Evolutionary conservation across 129 eudicot species (phyloP).

Genomic region (Artemisia tridentata): DNA sequence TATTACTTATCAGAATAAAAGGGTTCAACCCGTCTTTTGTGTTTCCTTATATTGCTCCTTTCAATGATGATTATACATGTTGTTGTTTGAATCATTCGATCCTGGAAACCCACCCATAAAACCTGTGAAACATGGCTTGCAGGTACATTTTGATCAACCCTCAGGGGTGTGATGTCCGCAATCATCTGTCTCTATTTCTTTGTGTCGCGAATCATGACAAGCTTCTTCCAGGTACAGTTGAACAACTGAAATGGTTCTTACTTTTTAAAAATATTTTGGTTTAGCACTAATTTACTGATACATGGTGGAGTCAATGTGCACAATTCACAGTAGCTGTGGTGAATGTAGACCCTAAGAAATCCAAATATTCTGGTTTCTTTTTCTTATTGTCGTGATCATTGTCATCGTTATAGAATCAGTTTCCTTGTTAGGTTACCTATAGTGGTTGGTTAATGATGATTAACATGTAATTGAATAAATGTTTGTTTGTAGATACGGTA

Average conservation of each 20-base stretch:
- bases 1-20: too few relatives aligned
- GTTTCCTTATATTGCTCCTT: too few relatives aligned
- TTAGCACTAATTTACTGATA: not conserved
- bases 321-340: slow-evolving; percentile 91
- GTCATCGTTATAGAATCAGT: not conserved
- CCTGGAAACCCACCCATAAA: too few relatives aligned
- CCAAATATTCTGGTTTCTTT: slow-evolving; percentile 71
- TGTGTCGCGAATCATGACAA: slow-evolving; percentile 89
- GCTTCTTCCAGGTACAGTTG: slow-evolving; percentile 75
- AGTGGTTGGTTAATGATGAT: not conserved
- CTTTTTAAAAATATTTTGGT: too few relatives aligned
- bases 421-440: not conserved
- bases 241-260: not conserved
- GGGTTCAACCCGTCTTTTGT: too few relatives aligned
- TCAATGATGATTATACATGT: too few relatives aligned
- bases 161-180: slow-evolving; percentile 86
- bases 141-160: slow-evolving; percentile 92
- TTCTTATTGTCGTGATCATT: not conserved
- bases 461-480: not conserved
- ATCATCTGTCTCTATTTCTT: slow-evolving; percentile 82
- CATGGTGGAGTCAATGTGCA: slow-evolving; percentile 94
- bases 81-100: too few relatives aligned
- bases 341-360: slow-evolving; percentile 80
- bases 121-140: too few relatives aligned
- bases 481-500: slow-evolving; percentile 57